Conservation (phyloP, 257 asterid genomes). For the Cordia subcordata region DNA sequence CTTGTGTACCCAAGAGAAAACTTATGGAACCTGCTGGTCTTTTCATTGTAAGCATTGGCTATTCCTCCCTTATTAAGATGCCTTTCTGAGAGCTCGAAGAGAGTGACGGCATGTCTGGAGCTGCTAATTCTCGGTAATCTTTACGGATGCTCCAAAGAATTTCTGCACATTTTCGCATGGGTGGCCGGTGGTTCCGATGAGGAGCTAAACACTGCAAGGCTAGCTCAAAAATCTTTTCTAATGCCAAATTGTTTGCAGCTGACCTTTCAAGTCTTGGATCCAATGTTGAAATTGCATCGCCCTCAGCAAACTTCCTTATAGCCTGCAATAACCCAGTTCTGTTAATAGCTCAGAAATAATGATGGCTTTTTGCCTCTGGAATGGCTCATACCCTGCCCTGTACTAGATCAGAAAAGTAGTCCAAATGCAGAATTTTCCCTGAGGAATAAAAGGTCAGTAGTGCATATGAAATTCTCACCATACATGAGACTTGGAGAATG, state of each 20-base stretch:
- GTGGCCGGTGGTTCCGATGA: conserved; percentile 57
- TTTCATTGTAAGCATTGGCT: no score
- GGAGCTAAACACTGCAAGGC: conserved; percentile 78
- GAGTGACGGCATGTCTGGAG: conserved; percentile 16
- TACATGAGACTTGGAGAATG: no score
- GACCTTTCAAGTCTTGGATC: conserved; percentile 75
- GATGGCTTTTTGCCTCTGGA: no score
- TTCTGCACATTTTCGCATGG: conserved; percentile 85
- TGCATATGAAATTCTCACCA: no score
- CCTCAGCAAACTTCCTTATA: conserved; percentile 55
- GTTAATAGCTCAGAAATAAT: no score
- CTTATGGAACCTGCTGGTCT: no score
- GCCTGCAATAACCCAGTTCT: conserved; percentile 46
- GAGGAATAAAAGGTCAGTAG: no score
- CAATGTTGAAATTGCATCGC: conserved; percentile 66
- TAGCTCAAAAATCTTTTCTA: conserved; percentile 68
- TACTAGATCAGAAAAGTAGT: no score
- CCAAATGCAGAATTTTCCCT: no score
- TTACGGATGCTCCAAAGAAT: conserved; percentile 84
- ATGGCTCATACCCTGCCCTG: no score
- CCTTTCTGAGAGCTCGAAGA: conserved; percentile 10
- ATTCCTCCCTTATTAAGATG: conserved; percentile 9
- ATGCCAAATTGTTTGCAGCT: conserved; percentile 52
- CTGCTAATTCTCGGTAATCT: conserved; percentile 52
- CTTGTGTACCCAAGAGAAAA: no score